These are phyloP conservation scores for Bonnemaisonia californica DNA, from an alignment of 31 red algal genomes.

Conservation along the genomic window DNA sequence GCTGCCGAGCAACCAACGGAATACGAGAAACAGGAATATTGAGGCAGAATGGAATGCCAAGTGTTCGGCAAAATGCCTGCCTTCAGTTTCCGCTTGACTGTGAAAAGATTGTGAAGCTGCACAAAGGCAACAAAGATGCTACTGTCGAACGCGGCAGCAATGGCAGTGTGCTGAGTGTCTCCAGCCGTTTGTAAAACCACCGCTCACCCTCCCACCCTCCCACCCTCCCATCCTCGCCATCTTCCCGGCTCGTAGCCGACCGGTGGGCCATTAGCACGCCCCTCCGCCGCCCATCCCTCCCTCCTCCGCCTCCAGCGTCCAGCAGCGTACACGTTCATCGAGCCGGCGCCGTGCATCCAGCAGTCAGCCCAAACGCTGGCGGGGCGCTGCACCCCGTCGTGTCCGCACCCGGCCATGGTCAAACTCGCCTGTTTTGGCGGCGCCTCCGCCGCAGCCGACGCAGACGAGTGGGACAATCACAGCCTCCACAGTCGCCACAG, in stretches of 20 bases:
- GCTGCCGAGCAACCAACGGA: constrained; percentile 5
- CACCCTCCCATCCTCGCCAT: background rate
- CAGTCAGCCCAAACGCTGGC: background rate
- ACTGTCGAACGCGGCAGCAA: too few relatives aligned
- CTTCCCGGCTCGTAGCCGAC: background rate
- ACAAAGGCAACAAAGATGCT: too few relatives aligned
- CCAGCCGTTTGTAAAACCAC: too few relatives aligned
- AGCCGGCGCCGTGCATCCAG: background rate
- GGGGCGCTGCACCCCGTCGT: background rate
- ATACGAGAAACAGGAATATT: background rate
- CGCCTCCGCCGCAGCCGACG: background rate
- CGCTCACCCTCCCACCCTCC: background rate
- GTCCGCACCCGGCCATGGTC: constrained; percentile 22
- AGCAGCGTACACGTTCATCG: background rate
- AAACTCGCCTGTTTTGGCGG: constrained; percentile 57
- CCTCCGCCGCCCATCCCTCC: too few relatives aligned
- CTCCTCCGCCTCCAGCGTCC: background rate
- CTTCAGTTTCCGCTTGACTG: too few relatives aligned
- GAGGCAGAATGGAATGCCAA: background rate
- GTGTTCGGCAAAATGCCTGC: too few relatives aligned
- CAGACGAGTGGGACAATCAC: constrained; percentile 58
- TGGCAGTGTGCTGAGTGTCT: too few relatives aligned
- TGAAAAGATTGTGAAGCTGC: too few relatives aligned
- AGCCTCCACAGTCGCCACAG: constrained; percentile 36
- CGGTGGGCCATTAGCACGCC: too few relatives aligned